phyloP scores from a whole-genome alignment of 2,329 filamentous ascomycete genomes.

The Coniochaeta pulveracea region DNA sequence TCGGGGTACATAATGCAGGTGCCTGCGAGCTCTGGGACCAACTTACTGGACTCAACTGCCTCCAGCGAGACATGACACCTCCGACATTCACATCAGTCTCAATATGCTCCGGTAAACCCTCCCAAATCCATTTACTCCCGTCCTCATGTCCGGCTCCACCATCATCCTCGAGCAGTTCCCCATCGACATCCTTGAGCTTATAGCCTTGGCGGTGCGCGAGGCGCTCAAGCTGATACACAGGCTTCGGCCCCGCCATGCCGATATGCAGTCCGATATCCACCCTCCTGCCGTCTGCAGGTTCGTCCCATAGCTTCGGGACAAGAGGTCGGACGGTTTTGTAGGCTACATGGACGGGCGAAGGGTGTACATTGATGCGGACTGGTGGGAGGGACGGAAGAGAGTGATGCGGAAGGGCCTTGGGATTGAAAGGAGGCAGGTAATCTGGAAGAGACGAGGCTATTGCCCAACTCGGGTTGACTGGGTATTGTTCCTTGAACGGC shows the following conservation, averaged over 20 bases:
- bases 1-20: too few species aligned
- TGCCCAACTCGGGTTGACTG: slow-evolving; percentile 71
- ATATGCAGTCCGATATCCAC: slow-evolving; percentile 66
- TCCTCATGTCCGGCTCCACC: slow-evolving; percentile 20
- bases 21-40: too few species aligned
- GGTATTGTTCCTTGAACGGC: slow-evolving; percentile 65
- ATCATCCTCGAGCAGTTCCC: slow-evolving; percentile 41
- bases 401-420: slow-evolving; percentile 24
- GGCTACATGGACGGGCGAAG: slow-evolving; percentile 56
- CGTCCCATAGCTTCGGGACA: slow-evolving; percentile 52
- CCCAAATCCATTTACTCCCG: slow-evolving; percentile 40
- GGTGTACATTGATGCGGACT: slow-evolving; percentile 54
- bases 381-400: slow-evolving; percentile 23
- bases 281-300: slow-evolving; percentile 13
- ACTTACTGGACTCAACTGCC: slow-evolving; percentile 34
- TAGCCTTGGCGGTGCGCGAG: slow-evolving; percentile 65
- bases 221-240: slow-evolving; percentile 60
- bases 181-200: slow-evolving; percentile 57
- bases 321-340: slow-evolving; percentile 55
- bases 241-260: slow-evolving; percentile 59
- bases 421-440: slow-evolving; percentile 41
- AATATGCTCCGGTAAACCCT: slow-evolving; percentile 42
- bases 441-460: slow-evolving; percentile 60
- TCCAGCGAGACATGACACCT: slow-evolving; percentile 47
- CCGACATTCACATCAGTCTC: slow-evolving; percentile 43